These are phyloP conservation scores for Trichoderma virens DNA, from an alignment of 495 filamentous ascomycete genomes.

Conservation along the genomic window DNA sequence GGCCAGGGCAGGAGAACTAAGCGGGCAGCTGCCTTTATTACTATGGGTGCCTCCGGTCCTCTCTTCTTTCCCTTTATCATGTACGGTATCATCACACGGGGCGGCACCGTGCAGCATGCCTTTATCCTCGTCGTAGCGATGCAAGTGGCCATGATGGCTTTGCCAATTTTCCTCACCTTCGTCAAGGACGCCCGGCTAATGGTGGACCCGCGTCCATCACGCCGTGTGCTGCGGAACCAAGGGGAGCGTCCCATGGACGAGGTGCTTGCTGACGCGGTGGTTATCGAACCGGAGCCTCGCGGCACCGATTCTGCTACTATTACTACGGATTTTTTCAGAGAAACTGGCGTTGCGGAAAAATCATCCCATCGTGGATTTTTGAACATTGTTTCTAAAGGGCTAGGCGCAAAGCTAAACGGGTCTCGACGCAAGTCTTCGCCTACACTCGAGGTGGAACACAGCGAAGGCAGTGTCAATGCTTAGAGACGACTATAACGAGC, in stretches of 20 bases:
- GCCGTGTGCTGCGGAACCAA: background rate
- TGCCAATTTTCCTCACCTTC: constrained; percentile 31
- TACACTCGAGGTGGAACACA: background rate
- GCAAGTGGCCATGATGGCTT: constrained; percentile 25
- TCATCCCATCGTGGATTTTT: background rate
- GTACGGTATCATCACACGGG: constrained; percentile 27
- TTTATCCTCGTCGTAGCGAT: constrained; percentile 30
- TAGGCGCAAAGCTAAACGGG: background rate
- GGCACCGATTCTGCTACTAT: background rate
- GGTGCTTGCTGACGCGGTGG: background rate
- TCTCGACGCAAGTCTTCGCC: constrained; percentile 4
- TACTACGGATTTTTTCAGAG: background rate
- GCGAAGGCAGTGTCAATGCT: background rate
- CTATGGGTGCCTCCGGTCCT: constrained; percentile 58
- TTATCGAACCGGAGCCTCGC: background rate
- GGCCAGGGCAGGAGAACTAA: constrained; percentile 66
- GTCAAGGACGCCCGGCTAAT: constrained; percentile 29
- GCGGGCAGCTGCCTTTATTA: constrained; percentile 56
- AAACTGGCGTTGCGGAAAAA: background rate
- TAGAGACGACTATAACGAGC: background rate
- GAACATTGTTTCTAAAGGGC: background rate
- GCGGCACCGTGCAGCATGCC: constrained; percentile 26
- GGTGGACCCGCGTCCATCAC: constrained; percentile 23
- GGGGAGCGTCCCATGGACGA: background rate
- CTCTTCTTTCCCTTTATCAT: constrained; percentile 60